Base-by-base conservation (phyloP, 1,139 yeast genomes). In the Debaryomycetaceae sp. region DNA sequence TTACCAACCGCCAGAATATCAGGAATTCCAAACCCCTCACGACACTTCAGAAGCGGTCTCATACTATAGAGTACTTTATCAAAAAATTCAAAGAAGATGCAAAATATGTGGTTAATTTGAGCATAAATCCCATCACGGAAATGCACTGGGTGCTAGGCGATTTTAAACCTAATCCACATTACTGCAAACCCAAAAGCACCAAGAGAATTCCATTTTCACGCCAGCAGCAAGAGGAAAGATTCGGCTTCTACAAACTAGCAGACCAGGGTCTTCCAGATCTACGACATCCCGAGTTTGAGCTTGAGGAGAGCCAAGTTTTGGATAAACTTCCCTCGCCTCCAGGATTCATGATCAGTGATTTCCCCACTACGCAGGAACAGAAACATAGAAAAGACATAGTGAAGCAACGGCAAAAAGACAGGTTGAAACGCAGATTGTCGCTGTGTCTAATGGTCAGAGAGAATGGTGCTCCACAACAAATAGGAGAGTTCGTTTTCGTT, bases 321-420 rank as follows among this genome's bases (percentile, higher is more conserved):
- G 75, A 69, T 42, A 67, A 76, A 54, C 76, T 79, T 24, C 78
- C 76, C 42, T 78, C 84, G 3, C 88, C 88, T 1, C 86, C 86
- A 2, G 87, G 87, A 1, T 81, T 75, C 59, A 83, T 80, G 62
- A 62, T 75, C 38, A 72, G 83, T 37, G 87, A 81, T 47, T 83
- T 84, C 53, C 87, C 88, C 1, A 66, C 67, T 13, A 80, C 87
- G 0, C 87, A 81, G 50, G 83, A 81, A 54, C 58, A 65, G 35
- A 35, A 13, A 24, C 54, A 52, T 24, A 43, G 66, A 20, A 46
- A 48, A 23, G 43, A 48, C 17, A 44, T 58, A 13, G 44, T 59
- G 9, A 49, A 50, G 9, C 43, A 48, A 22, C 40, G 65, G 36
- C 65, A 60, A 44, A 38, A 35, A 6, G 52, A 47, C n/a, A 41